Base-by-base conservation (phyloP, 2,329 filamentous ascomycete genomes). In the Phaeosphaeriaceae sp. region DNA sequence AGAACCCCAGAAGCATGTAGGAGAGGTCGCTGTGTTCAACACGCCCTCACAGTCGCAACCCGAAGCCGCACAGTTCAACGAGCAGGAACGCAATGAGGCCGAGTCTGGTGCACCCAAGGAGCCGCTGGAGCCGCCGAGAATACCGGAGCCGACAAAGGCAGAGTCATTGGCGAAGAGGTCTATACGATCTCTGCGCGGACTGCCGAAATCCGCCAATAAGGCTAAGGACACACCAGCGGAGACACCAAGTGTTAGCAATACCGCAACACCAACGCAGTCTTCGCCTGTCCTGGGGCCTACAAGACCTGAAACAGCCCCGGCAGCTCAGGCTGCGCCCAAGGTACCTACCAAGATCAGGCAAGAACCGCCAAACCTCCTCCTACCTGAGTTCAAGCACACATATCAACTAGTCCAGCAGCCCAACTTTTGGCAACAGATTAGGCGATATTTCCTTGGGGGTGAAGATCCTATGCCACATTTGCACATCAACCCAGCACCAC, bases 331-430 rank as follows among this genome's bases (percentile, higher is more conserved):
- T 19, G 58, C 61, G 17, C 60, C 64, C 1, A 76, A 75, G 44
- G 66, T 69, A 51, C 45, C 60, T 2, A 40, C 60, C 1, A 72
- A 67, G 40, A 45, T 48, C 19, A 73, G 71, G 51, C 64, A 71
- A 36, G 78, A 78, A 48, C 66, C 84, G 1, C 81, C 83, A 0
- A 93, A 93, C 61, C 76, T 92, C 1, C 76, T 93, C 1, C 79
- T 93, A 0, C 91, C 91, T 0, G 87, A 87, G 0, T 92, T 94
- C 66, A 79, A 78, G 9, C 86, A 83, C 65, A 92, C 90, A 0
- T 94, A 92, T 65, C 84, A 75, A 17, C 62, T 77, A 27, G 75
- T 78, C 11, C 76, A 79, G 25, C 76, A 79, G 47, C 79, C 80
- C 9, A 79, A 78, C 0, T 81, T 82, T 61, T 76, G 82, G 67